Evolutionary conservation across 139 green algal genomes (phyloP).

Genomic region (Axilococcus clingmanii): DNA sequence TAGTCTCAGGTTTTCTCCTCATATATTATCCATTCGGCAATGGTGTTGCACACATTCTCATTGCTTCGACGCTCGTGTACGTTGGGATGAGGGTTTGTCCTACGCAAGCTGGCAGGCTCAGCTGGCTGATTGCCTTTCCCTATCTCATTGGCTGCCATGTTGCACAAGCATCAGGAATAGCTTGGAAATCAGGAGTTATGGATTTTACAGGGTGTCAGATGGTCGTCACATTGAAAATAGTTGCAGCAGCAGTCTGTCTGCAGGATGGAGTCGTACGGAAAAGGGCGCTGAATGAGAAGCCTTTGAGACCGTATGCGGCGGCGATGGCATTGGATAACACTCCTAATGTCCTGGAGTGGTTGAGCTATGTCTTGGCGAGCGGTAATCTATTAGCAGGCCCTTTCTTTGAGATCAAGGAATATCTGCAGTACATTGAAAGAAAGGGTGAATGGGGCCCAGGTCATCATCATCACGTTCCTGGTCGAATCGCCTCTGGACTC

Average conservation of each 20-base stretch:
- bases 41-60: constrained; percentile 39
- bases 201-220: constrained; percentile 76
- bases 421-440: constrained; percentile 56
- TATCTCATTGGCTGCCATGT: constrained; percentile 76
- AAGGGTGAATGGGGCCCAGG: constrained; percentile 15
- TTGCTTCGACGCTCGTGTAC: constrained; percentile 46
- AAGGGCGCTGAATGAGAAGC: background rate
- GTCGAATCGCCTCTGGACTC: constrained; percentile 16
- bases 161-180: constrained; percentile 49
- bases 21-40: constrained; percentile 74
- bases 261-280: constrained; percentile 6
- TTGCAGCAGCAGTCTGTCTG: constrained; percentile 47
- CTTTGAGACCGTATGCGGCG: constrained; percentile 6
- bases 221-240: constrained; percentile 77
- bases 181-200: constrained; percentile 67
- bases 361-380: constrained; percentile 60
- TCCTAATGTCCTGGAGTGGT: constrained; percentile 54
- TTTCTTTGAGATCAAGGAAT: constrained; percentile 67
- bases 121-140: constrained; percentile 60
- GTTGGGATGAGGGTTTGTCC: constrained; percentile 45
- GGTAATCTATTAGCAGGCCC: constrained; percentile 79
- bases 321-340: constrained; percentile 21
- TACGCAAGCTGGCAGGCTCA: constrained; percentile 33
- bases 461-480: constrained; percentile 17
- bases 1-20: constrained; percentile 45